A percentile compares a stretch with the other conserved stretches of the same genome.
Conservation (phyloP, 2,329 filamentous ascomycete genomes). For the Ascochyta pisi region DNA sequence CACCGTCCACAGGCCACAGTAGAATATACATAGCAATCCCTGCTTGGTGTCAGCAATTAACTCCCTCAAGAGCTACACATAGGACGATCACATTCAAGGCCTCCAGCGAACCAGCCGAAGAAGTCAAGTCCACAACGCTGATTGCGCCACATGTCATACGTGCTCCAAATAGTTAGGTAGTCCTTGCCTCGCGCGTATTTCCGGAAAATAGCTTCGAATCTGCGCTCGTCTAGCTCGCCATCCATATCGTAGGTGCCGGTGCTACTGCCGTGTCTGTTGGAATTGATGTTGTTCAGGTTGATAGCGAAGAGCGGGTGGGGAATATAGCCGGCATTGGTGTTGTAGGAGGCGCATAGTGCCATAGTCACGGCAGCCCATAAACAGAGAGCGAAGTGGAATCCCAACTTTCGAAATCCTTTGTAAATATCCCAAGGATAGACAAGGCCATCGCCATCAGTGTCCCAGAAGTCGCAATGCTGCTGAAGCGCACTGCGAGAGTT, state of each 20-base stretch:
- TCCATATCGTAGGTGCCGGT: constrained; percentile 28
- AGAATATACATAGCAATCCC: constrained; percentile 30
- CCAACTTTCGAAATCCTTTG: constrained; percentile 23
- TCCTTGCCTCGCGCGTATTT: constrained; percentile 26
- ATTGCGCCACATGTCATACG: constrained; percentile 21
- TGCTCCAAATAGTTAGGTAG: constrained; percentile 17
- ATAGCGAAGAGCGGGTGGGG: constrained; percentile 27
- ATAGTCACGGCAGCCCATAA: constrained; percentile 28
- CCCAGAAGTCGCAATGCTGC: constrained; percentile 29
- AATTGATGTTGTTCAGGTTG: constrained; percentile 23
- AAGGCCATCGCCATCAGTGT: constrained; percentile 19
- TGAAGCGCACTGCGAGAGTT: constrained; percentile 18
- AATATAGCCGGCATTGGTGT: constrained; percentile 20
- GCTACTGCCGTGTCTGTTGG: constrained; percentile 26
- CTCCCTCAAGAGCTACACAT: no score
- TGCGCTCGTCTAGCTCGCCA: constrained; percentile 22
- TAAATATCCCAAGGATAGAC: constrained; percentile 30
- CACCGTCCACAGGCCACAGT: constrained; percentile 26
- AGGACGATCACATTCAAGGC: constrained; percentile 22
- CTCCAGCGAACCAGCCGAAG: constrained; percentile 29
- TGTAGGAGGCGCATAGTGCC: constrained; percentile 23
- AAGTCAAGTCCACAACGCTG: constrained; percentile 27
- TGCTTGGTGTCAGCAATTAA: constrained; percentile 8
- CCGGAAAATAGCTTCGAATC: constrained; percentile 24
- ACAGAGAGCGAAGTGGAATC: constrained; percentile 22